Conservation (phyloP, 2,329 filamentous ascomycete species). For the Chalaropsis thielavioides region DNA sequence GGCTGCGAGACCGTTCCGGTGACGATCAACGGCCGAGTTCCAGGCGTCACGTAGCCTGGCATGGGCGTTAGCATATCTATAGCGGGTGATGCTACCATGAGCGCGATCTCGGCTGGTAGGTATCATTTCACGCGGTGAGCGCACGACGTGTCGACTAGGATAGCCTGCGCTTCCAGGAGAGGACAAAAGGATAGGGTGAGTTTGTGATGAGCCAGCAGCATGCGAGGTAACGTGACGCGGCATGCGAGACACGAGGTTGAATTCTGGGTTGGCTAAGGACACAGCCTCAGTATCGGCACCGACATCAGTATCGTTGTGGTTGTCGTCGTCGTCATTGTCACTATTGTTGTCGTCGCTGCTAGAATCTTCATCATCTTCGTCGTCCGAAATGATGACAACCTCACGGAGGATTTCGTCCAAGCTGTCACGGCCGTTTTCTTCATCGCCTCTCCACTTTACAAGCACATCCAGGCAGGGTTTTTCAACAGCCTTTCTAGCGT, state of each 20-base stretch:
- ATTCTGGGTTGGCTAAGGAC: not conserved
- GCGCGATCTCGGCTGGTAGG: not conserved
- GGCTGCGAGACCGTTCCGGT: not conserved
- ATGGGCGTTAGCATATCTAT: not conserved
- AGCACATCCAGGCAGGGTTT: conserved; percentile 47
- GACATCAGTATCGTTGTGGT: not conserved
- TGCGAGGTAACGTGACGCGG: not conserved
- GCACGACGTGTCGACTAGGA: not conserved
- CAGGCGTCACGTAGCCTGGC: conserved; percentile 2
- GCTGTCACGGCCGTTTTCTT: conserved; percentile 53
- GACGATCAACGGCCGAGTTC: conserved; percentile 6
- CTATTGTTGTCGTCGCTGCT: conserved; percentile 18
- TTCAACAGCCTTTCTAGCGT: conserved; percentile 47
- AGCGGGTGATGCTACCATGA: not conserved
- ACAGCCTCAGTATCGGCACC: not conserved
- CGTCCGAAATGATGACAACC: conserved; percentile 51
- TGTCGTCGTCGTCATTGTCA: conserved; percentile 9
- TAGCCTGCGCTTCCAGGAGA: not conserved
- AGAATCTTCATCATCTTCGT: conserved; percentile 34
- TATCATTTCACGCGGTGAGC: not conserved
- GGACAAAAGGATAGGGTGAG: not conserved
- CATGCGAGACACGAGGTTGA: not conserved
- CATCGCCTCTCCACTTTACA: conserved; percentile 58
- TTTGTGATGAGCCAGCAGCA: not conserved
- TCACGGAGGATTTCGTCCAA: conserved; percentile 52